These are phyloP conservation scores for Solanum paucissectum DNA, from an alignment of 257 asterid genomes.

Conservation along the genomic window DNA sequence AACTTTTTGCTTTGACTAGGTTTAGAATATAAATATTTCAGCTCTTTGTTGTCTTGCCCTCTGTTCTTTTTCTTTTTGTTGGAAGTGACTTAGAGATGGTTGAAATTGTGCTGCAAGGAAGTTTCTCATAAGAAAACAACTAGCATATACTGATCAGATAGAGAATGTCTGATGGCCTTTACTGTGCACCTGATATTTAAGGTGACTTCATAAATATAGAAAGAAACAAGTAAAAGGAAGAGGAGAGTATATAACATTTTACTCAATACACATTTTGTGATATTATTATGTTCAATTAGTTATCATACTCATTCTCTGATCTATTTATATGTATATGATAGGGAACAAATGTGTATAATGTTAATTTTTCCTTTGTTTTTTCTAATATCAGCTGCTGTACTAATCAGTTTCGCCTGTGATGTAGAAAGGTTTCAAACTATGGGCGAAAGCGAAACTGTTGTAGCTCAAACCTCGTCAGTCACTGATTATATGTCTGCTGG, in stretches of 20 bases:
- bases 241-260: background rate
- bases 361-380: background rate
- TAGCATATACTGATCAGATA: background rate
- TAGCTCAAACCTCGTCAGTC: conserved; percentile 7
- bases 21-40: background rate
- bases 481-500: background rate
- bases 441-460: conserved; percentile 21
- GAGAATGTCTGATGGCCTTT: background rate
- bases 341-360: background rate
- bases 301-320: background rate
- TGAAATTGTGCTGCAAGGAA: background rate
- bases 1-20: background rate
- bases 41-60: background rate
- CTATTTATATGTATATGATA: background rate
- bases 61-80: background rate
- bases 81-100: background rate
- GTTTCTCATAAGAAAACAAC: background rate
- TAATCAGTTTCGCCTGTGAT: background rate
- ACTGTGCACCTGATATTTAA: background rate
- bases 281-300: background rate
- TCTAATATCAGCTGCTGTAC: background rate
- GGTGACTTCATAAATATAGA: background rate
- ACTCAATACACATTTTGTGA: background rate
- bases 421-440: background rate
- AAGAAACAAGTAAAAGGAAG: background rate